These are phyloP conservation scores for Aspergillus awamori DNA, from an alignment of 2,329 filamentous ascomycete genomes.

Conservation along the genomic window DNA sequence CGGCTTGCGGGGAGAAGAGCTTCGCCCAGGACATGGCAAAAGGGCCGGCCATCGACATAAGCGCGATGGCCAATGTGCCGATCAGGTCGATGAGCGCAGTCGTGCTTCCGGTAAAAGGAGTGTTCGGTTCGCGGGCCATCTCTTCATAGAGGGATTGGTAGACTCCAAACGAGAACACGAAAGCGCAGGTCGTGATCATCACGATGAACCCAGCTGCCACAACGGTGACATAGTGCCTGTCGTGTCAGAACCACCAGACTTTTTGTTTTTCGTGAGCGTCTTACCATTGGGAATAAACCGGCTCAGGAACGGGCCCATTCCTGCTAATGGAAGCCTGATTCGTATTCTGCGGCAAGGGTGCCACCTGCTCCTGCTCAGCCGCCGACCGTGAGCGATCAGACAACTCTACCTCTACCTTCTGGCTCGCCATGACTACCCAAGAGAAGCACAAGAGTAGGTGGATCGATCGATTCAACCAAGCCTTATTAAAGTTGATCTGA, in stretches of 20 bases:
- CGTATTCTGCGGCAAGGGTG: not conserved
- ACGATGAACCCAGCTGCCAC: constrained; percentile 31
- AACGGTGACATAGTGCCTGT: constrained; percentile 19
- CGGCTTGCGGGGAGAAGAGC: constrained; percentile 34
- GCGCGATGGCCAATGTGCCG: constrained; percentile 39
- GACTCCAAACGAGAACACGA: constrained; percentile 47
- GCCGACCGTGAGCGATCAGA: not conserved
- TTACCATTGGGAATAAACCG: not conserved
- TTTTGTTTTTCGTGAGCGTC: not conserved
- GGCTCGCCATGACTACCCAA: not conserved
- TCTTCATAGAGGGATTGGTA: constrained; percentile 47
- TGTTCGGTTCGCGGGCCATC: constrained; percentile 29
- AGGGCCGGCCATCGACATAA: constrained; percentile 44
- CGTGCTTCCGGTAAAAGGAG: constrained; percentile 39
- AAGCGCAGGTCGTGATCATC: constrained; percentile 42
- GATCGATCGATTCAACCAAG: not conserved
- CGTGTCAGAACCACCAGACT: not conserved
- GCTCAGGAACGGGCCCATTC: not conserved
- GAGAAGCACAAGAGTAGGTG: too few species aligned
- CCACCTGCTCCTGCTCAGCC: not conserved
- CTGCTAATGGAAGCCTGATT: not conserved
- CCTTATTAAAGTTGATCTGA: constrained; percentile 5
- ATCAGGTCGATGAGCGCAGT: constrained; percentile 45
- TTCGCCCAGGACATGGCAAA: constrained; percentile 42
- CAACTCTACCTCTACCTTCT: not conserved